Evolutionary conservation across 768 basidiomycete genomes (phyloP).

Genomic region (Cantharellus cinnabarinus): DNA sequence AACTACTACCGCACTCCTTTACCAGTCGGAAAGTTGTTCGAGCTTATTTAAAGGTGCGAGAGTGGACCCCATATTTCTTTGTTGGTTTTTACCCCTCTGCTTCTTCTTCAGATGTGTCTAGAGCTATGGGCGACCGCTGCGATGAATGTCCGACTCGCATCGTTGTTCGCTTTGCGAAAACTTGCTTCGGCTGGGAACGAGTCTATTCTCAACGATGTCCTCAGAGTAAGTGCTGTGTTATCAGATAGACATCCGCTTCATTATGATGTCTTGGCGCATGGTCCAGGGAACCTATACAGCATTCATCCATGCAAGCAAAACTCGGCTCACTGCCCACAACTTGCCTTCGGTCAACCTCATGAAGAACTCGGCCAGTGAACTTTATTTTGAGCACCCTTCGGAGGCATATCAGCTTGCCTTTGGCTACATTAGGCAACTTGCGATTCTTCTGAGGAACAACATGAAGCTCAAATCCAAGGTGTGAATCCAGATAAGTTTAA

Average conservation of each 20-base stretch:
- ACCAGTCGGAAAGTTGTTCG: constrained; percentile 71
- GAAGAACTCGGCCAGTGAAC: constrained; percentile 92
- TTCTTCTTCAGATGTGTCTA: constrained; percentile 43
- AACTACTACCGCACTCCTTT: constrained; percentile 74
- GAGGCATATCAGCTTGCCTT: constrained; percentile 85
- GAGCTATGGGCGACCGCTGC: constrained; percentile 66
- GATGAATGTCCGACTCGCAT: constrained; percentile 65
- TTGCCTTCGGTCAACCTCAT: constrained; percentile 85
- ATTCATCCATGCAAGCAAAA: constrained; percentile 64
- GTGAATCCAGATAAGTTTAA: too few relatives aligned
- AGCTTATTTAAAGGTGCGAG: constrained; percentile 58
- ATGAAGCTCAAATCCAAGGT: constrained; percentile 80
- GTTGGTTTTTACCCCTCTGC: not conserved
- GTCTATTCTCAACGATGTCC: constrained; percentile 59
- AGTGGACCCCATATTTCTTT: not conserved
- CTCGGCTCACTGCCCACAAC: constrained; percentile 57
- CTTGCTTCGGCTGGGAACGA: constrained; percentile 61
- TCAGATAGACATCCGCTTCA: not conserved
- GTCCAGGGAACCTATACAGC: constrained; percentile 69
- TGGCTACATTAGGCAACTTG: constrained; percentile 85
- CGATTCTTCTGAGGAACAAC: constrained; percentile 76
- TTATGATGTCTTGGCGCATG: not conserved
- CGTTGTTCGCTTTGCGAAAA: constrained; percentile 67
- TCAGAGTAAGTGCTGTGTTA: constrained; percentile 41
- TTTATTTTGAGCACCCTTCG: constrained; percentile 61